These are phyloP conservation scores for Diversispora eburnea DNA, from an alignment of 192 early-diverging fungal species.

Conservation along the genomic window DNA sequence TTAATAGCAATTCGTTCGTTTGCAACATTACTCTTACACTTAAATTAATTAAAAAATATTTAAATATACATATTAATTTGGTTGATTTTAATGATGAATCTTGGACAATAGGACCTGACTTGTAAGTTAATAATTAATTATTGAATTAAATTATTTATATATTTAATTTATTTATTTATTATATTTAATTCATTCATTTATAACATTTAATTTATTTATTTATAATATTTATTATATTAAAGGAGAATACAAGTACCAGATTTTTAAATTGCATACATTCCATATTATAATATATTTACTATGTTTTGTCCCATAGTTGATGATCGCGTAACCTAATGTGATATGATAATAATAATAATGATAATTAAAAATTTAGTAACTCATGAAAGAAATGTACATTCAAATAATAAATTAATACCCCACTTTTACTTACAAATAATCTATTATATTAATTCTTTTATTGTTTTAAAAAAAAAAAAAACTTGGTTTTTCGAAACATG, in stretches of 20 bases:
- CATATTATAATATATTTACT: too few species aligned
- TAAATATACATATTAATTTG: conserved; percentile 5
- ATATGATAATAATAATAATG: too few species aligned
- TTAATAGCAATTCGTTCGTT: conserved; percentile 1
- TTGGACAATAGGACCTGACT: conserved; percentile 18
- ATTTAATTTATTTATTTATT: too few species aligned
- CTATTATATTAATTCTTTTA: conserved; percentile 3
- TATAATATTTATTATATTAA: too few species aligned
- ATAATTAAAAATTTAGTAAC: not conserved
- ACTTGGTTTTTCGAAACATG: not conserved
- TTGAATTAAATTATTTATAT: too few species aligned
- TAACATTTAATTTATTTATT: too few species aligned
- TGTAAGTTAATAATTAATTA: not conserved
- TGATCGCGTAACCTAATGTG: too few species aligned
- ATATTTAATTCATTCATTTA: too few species aligned
- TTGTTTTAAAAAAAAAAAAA: not conserved
- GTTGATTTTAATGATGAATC: not conserved
- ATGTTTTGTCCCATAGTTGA: too few species aligned
- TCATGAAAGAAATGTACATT: not conserved
- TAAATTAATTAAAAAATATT: not conserved
- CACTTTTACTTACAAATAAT: not conserved
- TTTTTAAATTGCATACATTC: too few species aligned
- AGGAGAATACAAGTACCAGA: too few species aligned
- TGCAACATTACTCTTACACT: not conserved
- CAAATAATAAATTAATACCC: not conserved